Evolutionary conservation across 2,329 filamentous ascomycete genomes (phyloP).

Genomic region (Sclerotinia sclerotiorum): DNA sequence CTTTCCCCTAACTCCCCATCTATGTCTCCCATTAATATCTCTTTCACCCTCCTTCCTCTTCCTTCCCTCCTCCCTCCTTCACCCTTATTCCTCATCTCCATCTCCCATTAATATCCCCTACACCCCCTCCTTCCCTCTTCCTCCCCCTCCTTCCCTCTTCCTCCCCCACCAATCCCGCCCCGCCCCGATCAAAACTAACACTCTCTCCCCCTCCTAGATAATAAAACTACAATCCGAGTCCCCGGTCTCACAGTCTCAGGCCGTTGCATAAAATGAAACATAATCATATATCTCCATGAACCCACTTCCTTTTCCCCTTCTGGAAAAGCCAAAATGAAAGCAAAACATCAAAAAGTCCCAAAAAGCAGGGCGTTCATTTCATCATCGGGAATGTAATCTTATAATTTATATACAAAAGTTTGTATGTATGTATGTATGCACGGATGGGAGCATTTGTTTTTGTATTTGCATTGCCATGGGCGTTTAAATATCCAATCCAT

Average conservation of each 20-base stretch:
- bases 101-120: too few relatives aligned
- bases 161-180: too few relatives aligned
- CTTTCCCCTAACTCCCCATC: background rate
- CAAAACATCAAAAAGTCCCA: background rate
- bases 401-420: constrained; percentile 1
- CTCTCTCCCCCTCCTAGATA: background rate
- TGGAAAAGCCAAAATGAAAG: too few relatives aligned
- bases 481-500: constrained; percentile 10
- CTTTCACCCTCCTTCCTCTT: background rate
- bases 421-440: background rate
- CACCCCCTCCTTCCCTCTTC: too few relatives aligned
- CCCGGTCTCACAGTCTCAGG: constrained; percentile 14
- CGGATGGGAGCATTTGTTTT: background rate
- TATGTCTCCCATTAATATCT: background rate
- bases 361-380: constrained; percentile 9
- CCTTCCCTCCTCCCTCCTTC: too few relatives aligned
- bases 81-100: too few relatives aligned
- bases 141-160: background rate
- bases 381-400: constrained; percentile 5
- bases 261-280: background rate
- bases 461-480: background rate
- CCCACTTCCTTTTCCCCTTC: too few relatives aligned
- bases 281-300: too few relatives aligned
- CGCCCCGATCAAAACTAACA: background rate
- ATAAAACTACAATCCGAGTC: constrained; percentile 22